These are phyloP conservation scores for Linnemannia elongata DNA, from an alignment of 192 early-diverging fungal species.

Conservation along the genomic window DNA sequence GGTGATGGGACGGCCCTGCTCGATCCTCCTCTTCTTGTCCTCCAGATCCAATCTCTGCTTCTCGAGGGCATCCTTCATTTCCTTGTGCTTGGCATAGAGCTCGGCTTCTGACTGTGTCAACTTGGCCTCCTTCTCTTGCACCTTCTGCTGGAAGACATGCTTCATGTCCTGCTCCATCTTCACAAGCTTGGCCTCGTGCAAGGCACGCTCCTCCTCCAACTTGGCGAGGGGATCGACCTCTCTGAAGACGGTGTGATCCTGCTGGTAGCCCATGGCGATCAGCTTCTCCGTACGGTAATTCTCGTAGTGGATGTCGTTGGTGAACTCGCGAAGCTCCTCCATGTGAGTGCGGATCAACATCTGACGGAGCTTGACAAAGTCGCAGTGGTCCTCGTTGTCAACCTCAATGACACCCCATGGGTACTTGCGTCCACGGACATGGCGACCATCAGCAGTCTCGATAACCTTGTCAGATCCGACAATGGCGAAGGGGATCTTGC, in stretches of 20 bases:
- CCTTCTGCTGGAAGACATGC: constrained; percentile 98
- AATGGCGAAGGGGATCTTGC: constrained; percentile 97
- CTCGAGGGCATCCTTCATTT: constrained; percentile 98
- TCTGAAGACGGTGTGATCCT: constrained; percentile 84
- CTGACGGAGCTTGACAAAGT: constrained; percentile 96
- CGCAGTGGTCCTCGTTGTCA: constrained; percentile 97
- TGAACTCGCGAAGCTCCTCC: constrained; percentile 97
- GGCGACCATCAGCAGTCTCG: constrained; percentile 83
- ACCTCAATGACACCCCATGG: constrained; percentile 98
- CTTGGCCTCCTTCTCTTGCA: constrained; percentile 98
- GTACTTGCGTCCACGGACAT: constrained; percentile 91
- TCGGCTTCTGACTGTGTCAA: constrained; percentile 98
- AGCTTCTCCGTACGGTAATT: constrained; percentile 96
- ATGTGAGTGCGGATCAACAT: constrained; percentile 94
- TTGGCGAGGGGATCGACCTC: constrained; percentile 83
- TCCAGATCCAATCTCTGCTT: constrained; percentile 94
- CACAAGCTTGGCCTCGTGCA: constrained; percentile 95
- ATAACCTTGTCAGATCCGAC: constrained; percentile 93
- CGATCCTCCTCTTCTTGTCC: constrained; percentile 93
- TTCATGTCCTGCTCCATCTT: constrained; percentile 99
- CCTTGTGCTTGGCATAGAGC: constrained; percentile 96
- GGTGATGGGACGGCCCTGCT: constrained; percentile 77
- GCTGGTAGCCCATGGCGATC: constrained; percentile 85
- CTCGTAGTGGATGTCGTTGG: constrained; percentile 93
- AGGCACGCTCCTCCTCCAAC: constrained; percentile 92